Conservation (phyloP, 345 rosid genomes). For the Luvunga scandens region DNA sequence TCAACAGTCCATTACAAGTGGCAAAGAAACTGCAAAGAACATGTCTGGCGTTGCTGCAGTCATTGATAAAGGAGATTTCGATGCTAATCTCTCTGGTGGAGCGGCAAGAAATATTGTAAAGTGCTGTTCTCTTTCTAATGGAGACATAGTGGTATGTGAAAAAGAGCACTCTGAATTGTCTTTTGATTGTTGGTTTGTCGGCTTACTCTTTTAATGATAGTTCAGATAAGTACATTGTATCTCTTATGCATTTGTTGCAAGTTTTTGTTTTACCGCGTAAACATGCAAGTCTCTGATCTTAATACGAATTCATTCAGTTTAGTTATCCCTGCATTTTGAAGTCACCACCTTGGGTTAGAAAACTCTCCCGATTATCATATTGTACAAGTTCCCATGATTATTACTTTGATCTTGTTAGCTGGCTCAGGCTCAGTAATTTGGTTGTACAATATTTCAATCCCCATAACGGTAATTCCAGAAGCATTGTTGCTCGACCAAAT, state of each 20-base stretch:
- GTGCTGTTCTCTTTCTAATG: slow-evolving; percentile 83
- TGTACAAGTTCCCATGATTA: background rate
- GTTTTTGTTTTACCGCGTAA: background rate
- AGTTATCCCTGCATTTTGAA: background rate
- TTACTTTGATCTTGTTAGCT: background rate
- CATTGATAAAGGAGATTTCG: slow-evolving; percentile 79
- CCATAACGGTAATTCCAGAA: background rate
- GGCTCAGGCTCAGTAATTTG: background rate
- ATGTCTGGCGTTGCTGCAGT: slow-evolving; percentile 48
- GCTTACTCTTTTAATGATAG: slow-evolving; percentile 5
- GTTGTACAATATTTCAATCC: background rate
- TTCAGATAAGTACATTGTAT: background rate
- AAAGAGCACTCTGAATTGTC: slow-evolving; percentile 24
- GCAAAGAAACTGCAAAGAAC: slow-evolving; percentile 24
- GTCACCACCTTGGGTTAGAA: background rate
- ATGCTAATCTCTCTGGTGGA: slow-evolving; percentile 81
- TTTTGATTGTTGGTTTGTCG: background rate
- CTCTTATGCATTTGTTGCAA: background rate
- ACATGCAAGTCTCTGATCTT: background rate
- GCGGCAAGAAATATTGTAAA: slow-evolving; percentile 70
- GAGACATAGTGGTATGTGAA: slow-evolving; percentile 91
- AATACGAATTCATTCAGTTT: background rate
- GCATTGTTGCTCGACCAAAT: background rate
- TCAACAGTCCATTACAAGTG: slow-evolving; percentile 21
- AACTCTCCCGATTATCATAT: background rate